phyloP scores from a whole-genome alignment of 2,329 filamentous ascomycete species.

The Hysterium pulicare region DNA sequence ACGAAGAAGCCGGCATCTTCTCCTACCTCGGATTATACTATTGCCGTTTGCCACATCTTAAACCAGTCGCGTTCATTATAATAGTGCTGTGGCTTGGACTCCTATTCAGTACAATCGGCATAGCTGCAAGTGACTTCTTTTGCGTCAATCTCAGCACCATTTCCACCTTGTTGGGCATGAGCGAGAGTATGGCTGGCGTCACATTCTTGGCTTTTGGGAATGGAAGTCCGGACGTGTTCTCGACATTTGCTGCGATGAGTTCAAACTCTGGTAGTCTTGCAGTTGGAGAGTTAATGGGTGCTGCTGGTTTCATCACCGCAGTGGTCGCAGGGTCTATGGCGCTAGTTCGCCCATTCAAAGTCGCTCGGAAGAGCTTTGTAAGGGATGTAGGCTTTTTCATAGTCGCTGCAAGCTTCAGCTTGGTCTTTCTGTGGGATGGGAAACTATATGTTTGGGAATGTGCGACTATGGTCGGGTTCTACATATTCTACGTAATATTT shows the following conservation, averaged over 20 bases:
- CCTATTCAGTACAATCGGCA: constrained; percentile 94
- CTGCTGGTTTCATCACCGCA: constrained; percentile 91
- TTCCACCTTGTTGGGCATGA: constrained; percentile 81
- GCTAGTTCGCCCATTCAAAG: constrained; percentile 88
- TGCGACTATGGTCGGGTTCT: constrained; percentile 83
- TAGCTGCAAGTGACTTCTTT: constrained; percentile 97
- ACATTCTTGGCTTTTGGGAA: constrained; percentile 97
- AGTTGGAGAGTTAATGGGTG: constrained; percentile 90
- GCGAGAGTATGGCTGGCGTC: constrained; percentile 92
- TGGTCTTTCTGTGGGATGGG: constrained; percentile 83
- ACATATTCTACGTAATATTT: constrained; percentile 80
- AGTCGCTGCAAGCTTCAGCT: constrained; percentile 78
- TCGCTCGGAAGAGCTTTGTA: constrained; percentile 84
- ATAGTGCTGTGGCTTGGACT: constrained; percentile 80
- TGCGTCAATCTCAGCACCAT: constrained; percentile 96
- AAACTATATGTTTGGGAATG: constrained; percentile 86
- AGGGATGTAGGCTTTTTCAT: constrained; percentile 93
- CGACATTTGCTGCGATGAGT: constrained; percentile 95
- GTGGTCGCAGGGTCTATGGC: constrained; percentile 98
- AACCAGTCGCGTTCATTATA: constrained; percentile 74
- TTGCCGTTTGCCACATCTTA: constrained; percentile 66
- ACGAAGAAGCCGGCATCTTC: constrained; percentile 85
- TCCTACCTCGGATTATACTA: constrained; percentile 91
- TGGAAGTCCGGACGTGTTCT: constrained; percentile 96
- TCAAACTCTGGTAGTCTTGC: constrained; percentile 97